Conservation (phyloP, 257 asterid genomes). For the Solanum piurae region DNA sequence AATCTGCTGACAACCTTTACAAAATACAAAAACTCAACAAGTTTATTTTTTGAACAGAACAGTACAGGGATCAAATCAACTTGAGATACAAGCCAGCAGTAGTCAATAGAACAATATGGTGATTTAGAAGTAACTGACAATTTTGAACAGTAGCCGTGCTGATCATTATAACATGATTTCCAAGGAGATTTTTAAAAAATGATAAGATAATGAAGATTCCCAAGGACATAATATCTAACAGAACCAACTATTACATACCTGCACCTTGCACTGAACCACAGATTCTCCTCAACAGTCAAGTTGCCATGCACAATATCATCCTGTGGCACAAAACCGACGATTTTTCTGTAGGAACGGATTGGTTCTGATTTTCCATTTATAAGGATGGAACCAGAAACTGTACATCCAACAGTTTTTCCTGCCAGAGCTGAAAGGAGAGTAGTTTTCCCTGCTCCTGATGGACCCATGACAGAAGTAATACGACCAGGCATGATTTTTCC, state of each 20-base stretch:
- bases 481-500: constrained; percentile 81
- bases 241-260: constrained; percentile 33
- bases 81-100: not conserved
- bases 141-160: not conserved
- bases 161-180: not conserved
- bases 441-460: constrained; percentile 97
- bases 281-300: constrained; percentile 91
- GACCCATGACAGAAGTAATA: constrained; percentile 97
- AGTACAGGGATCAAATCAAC: not conserved
- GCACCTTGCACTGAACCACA: constrained; percentile 97
- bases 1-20: constrained; percentile 65
- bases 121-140: not conserved
- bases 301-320: constrained; percentile 97
- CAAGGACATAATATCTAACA: not conserved
- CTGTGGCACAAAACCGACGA: constrained; percentile 95
- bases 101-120: not conserved
- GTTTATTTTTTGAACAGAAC: constrained; percentile 3
- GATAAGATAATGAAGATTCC: not conserved
- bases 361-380: constrained; percentile 64
- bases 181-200: not conserved
- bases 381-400: constrained; percentile 48
- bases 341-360: constrained; percentile 66
- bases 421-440: constrained; percentile 92
- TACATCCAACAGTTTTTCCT: constrained; percentile 84
- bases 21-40: constrained; percentile 13